Evolutionary conservation across 192 early-diverging fungal species (phyloP).

Genomic region (Phycomyces nitens): DNA sequence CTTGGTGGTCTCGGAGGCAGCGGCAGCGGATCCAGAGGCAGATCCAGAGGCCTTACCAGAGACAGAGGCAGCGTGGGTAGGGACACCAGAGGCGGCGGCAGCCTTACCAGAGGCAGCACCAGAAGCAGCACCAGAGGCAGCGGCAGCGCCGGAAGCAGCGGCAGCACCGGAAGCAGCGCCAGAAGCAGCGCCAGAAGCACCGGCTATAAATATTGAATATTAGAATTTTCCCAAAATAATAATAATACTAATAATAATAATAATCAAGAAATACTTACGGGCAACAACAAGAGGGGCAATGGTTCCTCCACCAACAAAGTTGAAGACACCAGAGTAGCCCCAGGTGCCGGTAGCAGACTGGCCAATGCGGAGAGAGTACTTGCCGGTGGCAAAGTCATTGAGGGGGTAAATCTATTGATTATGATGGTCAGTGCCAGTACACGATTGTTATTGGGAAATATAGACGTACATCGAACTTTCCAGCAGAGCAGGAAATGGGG

Average conservation of each 20-base stretch:
- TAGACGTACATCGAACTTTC: slow-evolving; percentile 20
- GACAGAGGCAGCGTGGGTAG: not conserved
- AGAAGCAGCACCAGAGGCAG: slow-evolving; percentile 4
- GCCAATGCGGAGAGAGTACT: slow-evolving; percentile 36
- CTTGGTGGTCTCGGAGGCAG: not conserved
- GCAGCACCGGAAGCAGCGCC: slow-evolving; percentile 1
- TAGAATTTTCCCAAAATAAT: no score
- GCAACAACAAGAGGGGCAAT: slow-evolving; percentile 14
- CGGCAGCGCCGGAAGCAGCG: not conserved
- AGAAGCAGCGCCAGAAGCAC: slow-evolving; percentile 1
- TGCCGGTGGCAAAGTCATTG: slow-evolving; percentile 24
- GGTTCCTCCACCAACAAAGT: slow-evolving; percentile 27
- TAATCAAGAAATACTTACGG: slow-evolving; percentile 14
- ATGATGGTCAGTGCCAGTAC: not conserved
- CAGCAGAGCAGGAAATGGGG: slow-evolving; percentile 19
- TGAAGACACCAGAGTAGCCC: slow-evolving; percentile 34
- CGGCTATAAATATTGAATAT: no score
- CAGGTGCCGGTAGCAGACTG: slow-evolving; percentile 18
- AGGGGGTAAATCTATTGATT: slow-evolving; percentile 16
- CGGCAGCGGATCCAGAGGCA: slow-evolving; percentile 1
- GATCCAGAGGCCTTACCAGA: not conserved
- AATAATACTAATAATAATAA: no score
- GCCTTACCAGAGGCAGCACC: slow-evolving; percentile 2
- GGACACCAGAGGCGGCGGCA: slow-evolving; percentile 1
- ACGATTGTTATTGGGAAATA: no score